phyloP scores from a whole-genome alignment of 257 asterid genomes.

The Solanum etuberosum region DNA sequence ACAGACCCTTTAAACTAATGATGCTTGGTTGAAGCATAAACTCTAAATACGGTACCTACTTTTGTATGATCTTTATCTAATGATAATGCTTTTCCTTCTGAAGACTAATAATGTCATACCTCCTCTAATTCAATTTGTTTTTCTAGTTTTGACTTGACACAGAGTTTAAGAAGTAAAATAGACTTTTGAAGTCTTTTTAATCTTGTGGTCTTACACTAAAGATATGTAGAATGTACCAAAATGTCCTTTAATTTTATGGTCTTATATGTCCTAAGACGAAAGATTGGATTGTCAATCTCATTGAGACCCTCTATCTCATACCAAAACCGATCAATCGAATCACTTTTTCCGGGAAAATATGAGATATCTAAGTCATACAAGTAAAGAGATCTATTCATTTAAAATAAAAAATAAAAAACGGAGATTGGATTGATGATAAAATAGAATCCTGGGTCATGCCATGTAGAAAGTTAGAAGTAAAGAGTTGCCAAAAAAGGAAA shows the following conservation, averaged over 20 bases:
- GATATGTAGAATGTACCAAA: neutral
- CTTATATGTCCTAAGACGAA: neutral
- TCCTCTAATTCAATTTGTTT: neutral
- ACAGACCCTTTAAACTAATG: neutral
- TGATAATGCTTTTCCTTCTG: neutral
- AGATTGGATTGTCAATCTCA: neutral
- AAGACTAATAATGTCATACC: neutral
- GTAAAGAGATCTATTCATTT: too few species aligned
- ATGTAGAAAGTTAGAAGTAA: neutral
- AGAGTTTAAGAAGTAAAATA: neutral
- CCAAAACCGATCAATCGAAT: neutral
- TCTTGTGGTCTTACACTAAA: neutral
- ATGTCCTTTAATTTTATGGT: neutral
- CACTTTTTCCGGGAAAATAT: accelerated
- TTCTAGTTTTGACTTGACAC: neutral
- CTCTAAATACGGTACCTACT: neutral
- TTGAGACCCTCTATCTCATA: neutral
- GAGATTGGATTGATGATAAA: neutral
- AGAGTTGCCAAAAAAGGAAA: neutral
- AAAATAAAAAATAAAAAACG: too few species aligned
- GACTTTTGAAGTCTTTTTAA: neutral
- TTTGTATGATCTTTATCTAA: neutral
- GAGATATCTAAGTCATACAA: too few species aligned
- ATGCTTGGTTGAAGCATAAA: neutral
- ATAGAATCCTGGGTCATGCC: neutral